These are phyloP conservation scores for Hypomontagnella submonticulosa DNA, from an alignment of 495 filamentous ascomycete genomes.

Conservation along the genomic window DNA sequence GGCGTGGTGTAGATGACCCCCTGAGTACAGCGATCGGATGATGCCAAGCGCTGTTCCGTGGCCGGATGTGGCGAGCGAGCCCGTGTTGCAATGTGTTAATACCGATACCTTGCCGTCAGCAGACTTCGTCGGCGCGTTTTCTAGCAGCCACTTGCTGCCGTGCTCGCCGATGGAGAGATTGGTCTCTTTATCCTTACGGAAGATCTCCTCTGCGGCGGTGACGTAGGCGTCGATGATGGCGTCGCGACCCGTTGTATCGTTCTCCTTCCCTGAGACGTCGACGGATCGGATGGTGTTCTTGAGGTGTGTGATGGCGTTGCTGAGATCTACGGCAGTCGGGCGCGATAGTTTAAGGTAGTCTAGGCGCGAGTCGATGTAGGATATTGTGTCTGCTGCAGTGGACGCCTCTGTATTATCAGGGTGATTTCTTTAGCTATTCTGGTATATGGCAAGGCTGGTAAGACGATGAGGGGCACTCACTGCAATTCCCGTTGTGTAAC, in stretches of 20 bases:
- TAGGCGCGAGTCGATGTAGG: slow-evolving; percentile 76
- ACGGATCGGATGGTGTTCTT: slow-evolving; percentile 64
- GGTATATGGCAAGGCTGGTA: slow-evolving; percentile 4
- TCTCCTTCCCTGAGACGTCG: slow-evolving; percentile 44
- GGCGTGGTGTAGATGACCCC: slow-evolving; percentile 73
- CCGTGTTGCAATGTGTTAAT: slow-evolving; percentile 97
- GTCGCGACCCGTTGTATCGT: slow-evolving; percentile 47
- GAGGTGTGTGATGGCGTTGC: slow-evolving; percentile 86
- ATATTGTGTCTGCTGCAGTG: slow-evolving; percentile 66
- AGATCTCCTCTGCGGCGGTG: slow-evolving; percentile 81
- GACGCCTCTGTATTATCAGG: slow-evolving; percentile 44
- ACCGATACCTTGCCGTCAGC: slow-evolving; percentile 69
- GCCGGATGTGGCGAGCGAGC: slow-evolving; percentile 94
- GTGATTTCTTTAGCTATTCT: slow-evolving; percentile 4
- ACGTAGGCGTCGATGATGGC: slow-evolving; percentile 74
- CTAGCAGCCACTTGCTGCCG: slow-evolving; percentile 83
- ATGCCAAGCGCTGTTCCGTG: slow-evolving; percentile 96
- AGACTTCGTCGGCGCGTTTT: slow-evolving; percentile 53
- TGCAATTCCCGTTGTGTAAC: slow-evolving; percentile 63
- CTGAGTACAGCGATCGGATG: slow-evolving; percentile 81
- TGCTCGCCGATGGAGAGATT: slow-evolving; percentile 85
- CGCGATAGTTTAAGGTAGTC: slow-evolving; percentile 86
- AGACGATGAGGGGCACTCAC: slow-evolving; percentile 44
- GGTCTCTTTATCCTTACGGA: slow-evolving; percentile 85
- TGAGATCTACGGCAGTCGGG: slow-evolving; percentile 94